Evolutionary conservation across 345 rosid species (phyloP), one percentile per base, ranked within the genome.

Genomic region (Orychophragmus violaceus): DNA sequence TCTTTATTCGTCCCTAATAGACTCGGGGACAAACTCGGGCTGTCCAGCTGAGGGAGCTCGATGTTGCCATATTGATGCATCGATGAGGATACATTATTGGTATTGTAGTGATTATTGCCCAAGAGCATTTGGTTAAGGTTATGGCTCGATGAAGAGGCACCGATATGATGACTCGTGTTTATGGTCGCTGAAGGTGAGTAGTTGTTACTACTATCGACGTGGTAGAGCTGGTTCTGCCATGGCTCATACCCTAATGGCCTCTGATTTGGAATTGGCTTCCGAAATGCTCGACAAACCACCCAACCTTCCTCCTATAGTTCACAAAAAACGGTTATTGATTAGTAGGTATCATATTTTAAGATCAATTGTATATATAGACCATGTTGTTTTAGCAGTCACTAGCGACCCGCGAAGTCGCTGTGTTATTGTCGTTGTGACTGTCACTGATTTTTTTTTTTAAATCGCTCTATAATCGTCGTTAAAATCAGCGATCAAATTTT

Each of bases 241-340:
- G 89, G 73, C 75, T 87, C 90, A 67, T 64, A 90, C 12, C 87
- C 86, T 41, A 65, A 3, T 55, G 77, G 91, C 67, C 89, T 87
- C 27, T 86, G 97, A 68, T 78, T 90, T 32, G 97, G 88, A 25
- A 16, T 72, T 1, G 98, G 96, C 82, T 93, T 93, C 79, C 74
- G 82, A 73, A 93, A 93, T 71, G 97, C 98, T 64, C 94, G 62
- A 76, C 98, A 93, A 1, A 93, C 98, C 30, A 87, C 98, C 98
- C 98, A 93, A 46, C 96, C 98, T 79, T 90, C 97, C 71, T 93
- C 98, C 97, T 93, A 36, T 21, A 61, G 48, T 45, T 61, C 36
- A 66, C 32, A 59, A 59, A 53, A 14, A 44, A 19, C 12, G 8
- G 12, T 52, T 7, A 16, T 6, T 23, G 49, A 16, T 44, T 12